These are phyloP conservation scores for Oryza brachyantha DNA, from an alignment of 176 grass and related monocot genomes.

Conservation along the genomic window DNA sequence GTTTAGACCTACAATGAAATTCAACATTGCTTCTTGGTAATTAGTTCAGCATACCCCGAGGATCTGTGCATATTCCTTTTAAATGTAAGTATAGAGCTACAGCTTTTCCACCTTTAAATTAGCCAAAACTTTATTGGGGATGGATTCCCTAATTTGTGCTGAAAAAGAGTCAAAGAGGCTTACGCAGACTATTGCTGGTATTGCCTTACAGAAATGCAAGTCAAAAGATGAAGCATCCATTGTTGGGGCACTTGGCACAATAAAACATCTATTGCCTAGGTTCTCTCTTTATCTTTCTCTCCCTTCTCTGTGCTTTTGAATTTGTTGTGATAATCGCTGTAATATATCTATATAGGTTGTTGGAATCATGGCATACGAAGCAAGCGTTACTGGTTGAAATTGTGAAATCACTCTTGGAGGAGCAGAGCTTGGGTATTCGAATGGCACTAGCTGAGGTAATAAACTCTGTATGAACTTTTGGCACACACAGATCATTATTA, in stretches of 20 bases:
- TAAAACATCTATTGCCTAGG: constrained; percentile 95
- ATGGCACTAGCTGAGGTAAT: constrained; percentile 83
- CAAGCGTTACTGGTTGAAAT: constrained; percentile 78
- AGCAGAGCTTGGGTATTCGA: constrained; percentile 78
- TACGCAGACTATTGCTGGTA: constrained; percentile 12
- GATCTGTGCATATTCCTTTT: constrained; percentile 92
- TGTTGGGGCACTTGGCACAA: constrained; percentile 74
- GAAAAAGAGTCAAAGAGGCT: constrained; percentile 17
- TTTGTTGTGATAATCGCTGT: not conserved
- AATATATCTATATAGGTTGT: constrained; percentile 50
- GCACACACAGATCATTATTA: not conserved
- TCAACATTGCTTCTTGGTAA: constrained; percentile 93
- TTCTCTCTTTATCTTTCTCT: constrained; percentile 25
- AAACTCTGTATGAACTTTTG: not conserved
- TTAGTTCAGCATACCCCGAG: constrained; percentile 89
- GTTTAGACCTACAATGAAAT: constrained; percentile 93
- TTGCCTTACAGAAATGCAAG: constrained; percentile 74
- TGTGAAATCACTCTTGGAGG: constrained; percentile 73
- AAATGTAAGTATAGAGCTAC: constrained; percentile 62
- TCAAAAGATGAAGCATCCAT: constrained; percentile 93
- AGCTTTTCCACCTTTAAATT: not conserved
- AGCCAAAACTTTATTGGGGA: constrained; percentile 14
- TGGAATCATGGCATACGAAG: constrained; percentile 96
- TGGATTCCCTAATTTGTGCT: not conserved
- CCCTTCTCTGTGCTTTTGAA: not conserved